Evolutionary conservation across 2,329 filamentous ascomycete species (phyloP).

Genomic region (Hymenoscyphus fraxineus): DNA sequence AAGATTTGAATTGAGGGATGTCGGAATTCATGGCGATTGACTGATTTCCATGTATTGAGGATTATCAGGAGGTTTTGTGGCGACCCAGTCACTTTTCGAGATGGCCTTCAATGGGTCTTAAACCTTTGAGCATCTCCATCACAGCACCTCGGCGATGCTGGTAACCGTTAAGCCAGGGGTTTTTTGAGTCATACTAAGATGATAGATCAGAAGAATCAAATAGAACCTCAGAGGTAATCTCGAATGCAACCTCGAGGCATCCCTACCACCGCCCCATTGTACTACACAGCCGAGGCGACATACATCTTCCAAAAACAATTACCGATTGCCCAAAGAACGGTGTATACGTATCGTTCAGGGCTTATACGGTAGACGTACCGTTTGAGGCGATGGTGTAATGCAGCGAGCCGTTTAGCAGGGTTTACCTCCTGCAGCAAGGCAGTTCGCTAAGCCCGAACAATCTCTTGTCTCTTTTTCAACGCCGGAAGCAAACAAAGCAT

Average conservation of each 20-base stretch:
- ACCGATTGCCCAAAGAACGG: background rate
- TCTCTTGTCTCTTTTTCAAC: too few relatives aligned
- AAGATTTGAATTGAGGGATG: background rate
- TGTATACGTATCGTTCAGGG: background rate
- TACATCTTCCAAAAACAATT: background rate
- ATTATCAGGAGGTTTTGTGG: background rate
- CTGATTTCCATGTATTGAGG: background rate
- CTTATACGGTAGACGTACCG: background rate
- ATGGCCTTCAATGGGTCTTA: too few relatives aligned
- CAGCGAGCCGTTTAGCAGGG: background rate
- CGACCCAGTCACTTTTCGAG: too few relatives aligned
- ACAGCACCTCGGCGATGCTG: too few relatives aligned
- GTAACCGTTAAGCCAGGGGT: too few relatives aligned
- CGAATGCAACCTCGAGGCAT: background rate
- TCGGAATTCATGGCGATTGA: background rate
- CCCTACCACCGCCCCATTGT: background rate
- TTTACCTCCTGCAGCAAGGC: background rate
- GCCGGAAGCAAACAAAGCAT: too few relatives aligned
- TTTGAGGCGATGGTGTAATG: background rate
- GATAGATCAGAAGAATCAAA: background rate
- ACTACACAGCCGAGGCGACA: background rate
- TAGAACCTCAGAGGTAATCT: too few relatives aligned
- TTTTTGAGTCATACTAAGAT: background rate
- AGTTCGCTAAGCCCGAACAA: background rate
- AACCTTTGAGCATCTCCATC: too few relatives aligned